Base-by-base conservation (phyloP, 495 filamentous ascomycete species). In the Pseudomonodictys pantanalensis region DNA sequence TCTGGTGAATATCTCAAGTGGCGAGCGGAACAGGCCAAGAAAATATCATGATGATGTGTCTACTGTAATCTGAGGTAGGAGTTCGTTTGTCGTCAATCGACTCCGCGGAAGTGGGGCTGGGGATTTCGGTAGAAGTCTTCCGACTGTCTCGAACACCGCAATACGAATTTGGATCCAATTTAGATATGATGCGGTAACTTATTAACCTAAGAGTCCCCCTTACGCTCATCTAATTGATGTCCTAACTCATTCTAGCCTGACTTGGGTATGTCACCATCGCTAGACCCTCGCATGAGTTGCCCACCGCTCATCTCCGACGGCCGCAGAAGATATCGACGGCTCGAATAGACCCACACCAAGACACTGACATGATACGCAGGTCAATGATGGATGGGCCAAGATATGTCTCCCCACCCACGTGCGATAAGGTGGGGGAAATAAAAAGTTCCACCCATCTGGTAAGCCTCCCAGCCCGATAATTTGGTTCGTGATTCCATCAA, bases 1-100 rank as follows among this genome's bases (percentile, higher is more conserved):
- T 33, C 59, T 10, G 59, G 59, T 2, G 59, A 62, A 38, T 62
- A 62, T 39, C 54, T 56, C 18, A 28, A 18, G 23, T 57, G 53
- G 53, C 23, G 53, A 7, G 43, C 53, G 3, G 28, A 47, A 18
- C 42, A 47, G 26, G 18, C 42, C 3, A 57, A 57, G 53, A 56
- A 45, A 20, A 23, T 45, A n/a, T n/a, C n/a, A n/a, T n/a, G n/a
- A n/a, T n/a, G n/a, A n/a, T n/a, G 8, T 35, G 32, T 35, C 15
- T 35, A 15, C 7, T 35, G 32, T 35, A 35, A 35, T 35, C 7
- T 15, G n/a, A n/a, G n/a, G n/a, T n/a, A n/a, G n/a, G n/a, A n/a
- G n/a, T n/a, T n/a, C n/a, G n/a, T n/a, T n/a, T n/a, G n/a, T n/a
- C n/a, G n/a, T n/a, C n/a, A n/a, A n/a, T n/a, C n/a, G n/a, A n/a